Conservation (phyloP, 352 stramenopile genomes). For the Phytophthora tubulina region DNA sequence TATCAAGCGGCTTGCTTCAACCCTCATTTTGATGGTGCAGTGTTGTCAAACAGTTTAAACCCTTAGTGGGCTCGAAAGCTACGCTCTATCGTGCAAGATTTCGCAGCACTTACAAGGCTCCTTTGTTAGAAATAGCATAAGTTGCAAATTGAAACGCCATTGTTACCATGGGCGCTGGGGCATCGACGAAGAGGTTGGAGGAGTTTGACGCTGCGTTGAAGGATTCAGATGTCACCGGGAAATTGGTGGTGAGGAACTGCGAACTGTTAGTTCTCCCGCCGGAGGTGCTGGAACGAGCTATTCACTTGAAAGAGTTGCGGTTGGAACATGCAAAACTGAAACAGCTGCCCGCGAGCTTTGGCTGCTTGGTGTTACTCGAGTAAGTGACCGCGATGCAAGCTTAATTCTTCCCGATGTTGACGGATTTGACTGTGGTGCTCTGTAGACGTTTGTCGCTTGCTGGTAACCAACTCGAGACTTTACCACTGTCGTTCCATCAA, state of each 20-base stretch:
- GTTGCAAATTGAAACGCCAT: background rate
- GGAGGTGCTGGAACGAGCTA: slow-evolving; percentile 46
- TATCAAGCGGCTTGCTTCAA: too few species aligned
- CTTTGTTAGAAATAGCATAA: too few species aligned
- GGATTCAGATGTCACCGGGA: slow-evolving; percentile 3
- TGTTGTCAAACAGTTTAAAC: too few species aligned
- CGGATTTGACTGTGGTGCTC: background rate
- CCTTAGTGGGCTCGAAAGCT: too few species aligned
- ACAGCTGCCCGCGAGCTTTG: slow-evolving; percentile 60
- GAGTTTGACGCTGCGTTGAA: slow-evolving; percentile 53
- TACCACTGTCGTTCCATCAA: slow-evolving; percentile 67
- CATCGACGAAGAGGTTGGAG: slow-evolving; percentile 48
- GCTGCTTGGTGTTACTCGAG: slow-evolving; percentile 59
- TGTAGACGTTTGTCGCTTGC: slow-evolving; percentile 59
- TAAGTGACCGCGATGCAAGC: slow-evolving; percentile 22
- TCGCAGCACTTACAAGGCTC: too few species aligned
- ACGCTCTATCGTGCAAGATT: too few species aligned
- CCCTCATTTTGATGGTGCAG: too few species aligned
- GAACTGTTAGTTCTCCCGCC: slow-evolving; percentile 60
- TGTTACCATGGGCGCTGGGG: slow-evolving; percentile 40
- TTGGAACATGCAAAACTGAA: slow-evolving; percentile 46
- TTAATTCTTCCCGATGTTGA: too few species aligned
- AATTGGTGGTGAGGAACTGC: slow-evolving; percentile 44
- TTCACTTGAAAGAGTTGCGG: slow-evolving; percentile 55
- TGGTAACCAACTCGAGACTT: slow-evolving; percentile 58